Evolutionary conservation across 2,329 filamentous ascomycete genomes (phyloP).

Genomic region (Zymoseptoria pseudotritici): DNA sequence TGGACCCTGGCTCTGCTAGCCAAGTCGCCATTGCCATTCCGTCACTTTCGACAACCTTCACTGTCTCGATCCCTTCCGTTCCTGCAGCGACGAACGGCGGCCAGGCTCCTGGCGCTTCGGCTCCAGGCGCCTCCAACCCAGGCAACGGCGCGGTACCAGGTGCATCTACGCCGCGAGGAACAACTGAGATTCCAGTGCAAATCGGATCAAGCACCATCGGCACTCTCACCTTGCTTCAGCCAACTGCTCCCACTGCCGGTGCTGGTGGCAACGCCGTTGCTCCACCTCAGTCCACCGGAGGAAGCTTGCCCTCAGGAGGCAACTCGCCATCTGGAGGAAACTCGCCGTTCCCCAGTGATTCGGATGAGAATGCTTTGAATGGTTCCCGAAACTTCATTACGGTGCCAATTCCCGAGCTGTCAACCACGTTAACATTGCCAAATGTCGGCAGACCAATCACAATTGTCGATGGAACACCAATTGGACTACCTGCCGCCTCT

Average conservation of each 20-base stretch:
- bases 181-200: background rate
- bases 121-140: background rate
- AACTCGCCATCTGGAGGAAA: background rate
- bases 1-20: background rate
- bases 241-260: background rate
- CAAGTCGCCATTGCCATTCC: background rate
- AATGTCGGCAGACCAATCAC: background rate
- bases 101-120: no score
- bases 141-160: background rate
- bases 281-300: background rate
- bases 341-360: background rate
- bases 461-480: background rate
- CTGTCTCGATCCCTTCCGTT: background rate
- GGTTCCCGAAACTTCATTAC: background rate
- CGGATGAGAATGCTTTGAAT: background rate
- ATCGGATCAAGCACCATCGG: background rate
- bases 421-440: background rate
- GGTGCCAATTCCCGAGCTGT: background rate
- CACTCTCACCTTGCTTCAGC: background rate
- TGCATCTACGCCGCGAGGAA: background rate
- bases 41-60: background rate
- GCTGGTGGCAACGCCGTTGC: background rate
- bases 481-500: background rate
- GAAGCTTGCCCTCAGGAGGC: background rate
- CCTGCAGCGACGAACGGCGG: no score